A percentile compares a stretch with the other conserved stretches of the same genome.
Evolutionary conservation across 768 basidiomycete species (phyloP).

Genomic region (Gelatoporia subvermispora): DNA sequence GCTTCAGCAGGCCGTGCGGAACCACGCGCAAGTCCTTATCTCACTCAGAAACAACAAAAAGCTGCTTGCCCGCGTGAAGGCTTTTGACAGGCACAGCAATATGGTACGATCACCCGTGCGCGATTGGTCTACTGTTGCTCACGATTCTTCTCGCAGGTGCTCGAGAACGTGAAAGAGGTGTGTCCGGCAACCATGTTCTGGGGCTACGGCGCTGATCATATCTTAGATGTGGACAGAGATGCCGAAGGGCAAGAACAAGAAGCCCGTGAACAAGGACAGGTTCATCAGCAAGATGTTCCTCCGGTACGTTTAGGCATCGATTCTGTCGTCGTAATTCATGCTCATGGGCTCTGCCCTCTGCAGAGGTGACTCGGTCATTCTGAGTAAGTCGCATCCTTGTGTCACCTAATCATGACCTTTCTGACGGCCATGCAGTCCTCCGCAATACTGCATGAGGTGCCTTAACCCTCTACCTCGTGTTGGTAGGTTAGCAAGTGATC

Average conservation of each 20-base stretch:
- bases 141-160: slow-evolving; percentile 73
- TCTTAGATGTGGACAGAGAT: slow-evolving; percentile 97
- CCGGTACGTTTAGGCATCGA: slow-evolving; percentile 46
- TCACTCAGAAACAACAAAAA: slow-evolving; percentile 99
- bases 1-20: slow-evolving; percentile 94
- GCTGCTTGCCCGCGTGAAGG: slow-evolving; percentile 90
- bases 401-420: slow-evolving; percentile 22
- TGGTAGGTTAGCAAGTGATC: neutral
- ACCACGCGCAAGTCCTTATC: slow-evolving; percentile 96
- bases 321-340: neutral
- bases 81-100: slow-evolving; percentile 97
- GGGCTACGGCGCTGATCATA: neutral
- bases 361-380: slow-evolving; percentile 96
- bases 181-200: slow-evolving; percentile 17
- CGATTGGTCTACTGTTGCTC: slow-evolving; percentile 8
- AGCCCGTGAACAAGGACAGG: slow-evolving; percentile 97
- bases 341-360: slow-evolving; percentile 6
- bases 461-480: neutral
- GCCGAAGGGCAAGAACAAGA: slow-evolving; percentile 98
- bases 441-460: slow-evolving; percentile 36
- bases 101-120: slow-evolving; percentile 59
- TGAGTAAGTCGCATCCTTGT: slow-evolving; percentile 58
- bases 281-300: slow-evolving; percentile 99
- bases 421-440: slow-evolving; percentile 50
- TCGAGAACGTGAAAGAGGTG: slow-evolving; percentile 98